Evolutionary conservation across 176 grass and related monocot species (phyloP), one percentile per base, ranked within the genome.

Genomic region (Guadua angustifolia): DNA sequence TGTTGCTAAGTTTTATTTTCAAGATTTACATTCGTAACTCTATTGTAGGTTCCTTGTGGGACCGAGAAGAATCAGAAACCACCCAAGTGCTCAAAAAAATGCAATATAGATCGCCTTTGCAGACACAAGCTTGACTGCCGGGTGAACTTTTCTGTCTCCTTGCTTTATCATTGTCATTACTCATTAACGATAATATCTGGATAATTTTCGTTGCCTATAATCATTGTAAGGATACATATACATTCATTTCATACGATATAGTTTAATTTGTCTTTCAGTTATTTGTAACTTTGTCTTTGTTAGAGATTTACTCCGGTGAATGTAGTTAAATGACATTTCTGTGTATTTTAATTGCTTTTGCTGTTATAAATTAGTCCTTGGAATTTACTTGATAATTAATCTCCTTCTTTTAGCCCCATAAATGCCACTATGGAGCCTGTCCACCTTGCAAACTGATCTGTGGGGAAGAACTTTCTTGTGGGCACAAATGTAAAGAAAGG

Each of bases 381-480:
- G 3, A 62, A 82, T 79, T 80, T 42, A 69, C 58, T 7, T 61
- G 60, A 73, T 47, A 59, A 69, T 63, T 78, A 36, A 69, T 65
- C 77, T 87, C 78, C 69, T 90, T 88, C 61, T 43, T 42, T 39
- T 85, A 98, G 95, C 85, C 87, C 18, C 95, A 98, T 83, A 98
- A 98, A 86, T 95, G 95, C 88, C 95, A 98, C 83, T 98, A 95
- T 82, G 95, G 95, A 86, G 92, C 89, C 50, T 98, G 95, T 79
- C 95, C 92, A 66, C 95, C 95, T 81, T 98, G 93, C 84, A 90
- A 88, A 91, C 86, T 98, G 74, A 81, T 82, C 66, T 98, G 95
- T 1, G 87, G 89, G 42, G 95, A 95, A 66, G 82, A 88, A 71
- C 50, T 93, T 87, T 82, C 91, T 88, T 98, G 95, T 89, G 92